phyloP scores from a whole-genome alignment of 257 asterid species.

The Nyctanthes arbortristis region DNA sequence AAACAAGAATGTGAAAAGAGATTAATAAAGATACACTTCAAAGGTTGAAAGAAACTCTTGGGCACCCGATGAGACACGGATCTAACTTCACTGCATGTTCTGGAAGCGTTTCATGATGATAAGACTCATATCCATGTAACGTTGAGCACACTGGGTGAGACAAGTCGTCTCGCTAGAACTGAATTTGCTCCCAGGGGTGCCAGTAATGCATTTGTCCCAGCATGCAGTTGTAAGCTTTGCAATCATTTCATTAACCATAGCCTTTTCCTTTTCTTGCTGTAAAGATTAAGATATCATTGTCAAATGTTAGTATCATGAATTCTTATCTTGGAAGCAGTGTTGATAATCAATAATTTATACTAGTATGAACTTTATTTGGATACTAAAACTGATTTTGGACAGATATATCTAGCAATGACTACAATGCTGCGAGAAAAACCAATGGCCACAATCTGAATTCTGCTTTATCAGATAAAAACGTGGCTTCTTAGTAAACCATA shows the following conservation, averaged over 20 bases:
- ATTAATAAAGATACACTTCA: not conserved
- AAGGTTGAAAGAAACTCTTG: not conserved
- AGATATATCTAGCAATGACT: not conserved
- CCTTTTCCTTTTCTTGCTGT: slow-evolving; percentile 84
- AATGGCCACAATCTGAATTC: not conserved
- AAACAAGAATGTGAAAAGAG: no score
- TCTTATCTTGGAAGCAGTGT: no score
- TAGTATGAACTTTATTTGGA: not conserved
- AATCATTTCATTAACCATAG: slow-evolving; percentile 76
- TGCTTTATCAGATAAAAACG: not conserved
- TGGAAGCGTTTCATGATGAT: slow-evolving; percentile 81
- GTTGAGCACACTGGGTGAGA: slow-evolving; percentile 83
- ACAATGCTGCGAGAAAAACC: not conserved
- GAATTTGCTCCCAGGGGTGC: slow-evolving; percentile 93
- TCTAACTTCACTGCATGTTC: slow-evolving; percentile 38
- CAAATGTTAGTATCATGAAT: not conserved
- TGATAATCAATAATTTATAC: not conserved
- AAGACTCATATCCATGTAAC: slow-evolving; percentile 80
- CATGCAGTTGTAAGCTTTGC: slow-evolving; percentile 74
- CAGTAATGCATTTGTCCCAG: slow-evolving; percentile 93
- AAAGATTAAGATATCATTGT: slow-evolving; percentile 15
- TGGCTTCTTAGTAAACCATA: not conserved
- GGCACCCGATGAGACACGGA: not conserved
- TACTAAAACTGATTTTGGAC: not conserved
- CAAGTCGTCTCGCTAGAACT: slow-evolving; percentile 79